A percentile compares a stretch with the other conserved stretches of the same genome.
phyloP scores from a whole-genome alignment of 441 rosid genomes.

The Gossypium aridum region DNA sequence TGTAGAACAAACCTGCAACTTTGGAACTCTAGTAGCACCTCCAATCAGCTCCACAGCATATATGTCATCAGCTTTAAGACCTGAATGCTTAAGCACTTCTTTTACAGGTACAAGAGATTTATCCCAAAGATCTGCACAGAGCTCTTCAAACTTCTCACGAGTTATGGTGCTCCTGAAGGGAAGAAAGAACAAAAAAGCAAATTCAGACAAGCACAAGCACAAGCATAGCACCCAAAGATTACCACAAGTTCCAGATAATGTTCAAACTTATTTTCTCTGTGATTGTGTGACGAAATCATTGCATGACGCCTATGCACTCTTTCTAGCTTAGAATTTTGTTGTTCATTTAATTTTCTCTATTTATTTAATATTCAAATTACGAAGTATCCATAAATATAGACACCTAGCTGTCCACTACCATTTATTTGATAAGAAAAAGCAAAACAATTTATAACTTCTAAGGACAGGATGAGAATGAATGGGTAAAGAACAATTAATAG shows the following conservation, averaged over 20 bases:
- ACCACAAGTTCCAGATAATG: not conserved
- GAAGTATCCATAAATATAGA: not conserved
- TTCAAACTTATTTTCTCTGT: not conserved
- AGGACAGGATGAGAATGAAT: not conserved
- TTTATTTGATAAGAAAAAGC: not conserved
- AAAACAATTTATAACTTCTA: not conserved
- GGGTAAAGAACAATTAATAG: not conserved
- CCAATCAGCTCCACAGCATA: constrained; percentile 90
- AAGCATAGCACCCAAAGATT: not conserved
- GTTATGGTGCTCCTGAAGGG: constrained; percentile 75
- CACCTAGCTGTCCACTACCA: not conserved
- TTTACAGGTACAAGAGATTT: constrained; percentile 69
- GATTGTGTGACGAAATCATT: not conserved
- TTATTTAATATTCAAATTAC: not conserved
- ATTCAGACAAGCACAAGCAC: not conserved
- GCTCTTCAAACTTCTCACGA: constrained; percentile 94
- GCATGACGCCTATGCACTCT: not conserved
- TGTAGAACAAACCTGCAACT: constrained; percentile 71
- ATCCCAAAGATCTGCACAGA: constrained; percentile 90
- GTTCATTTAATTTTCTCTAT: not conserved
- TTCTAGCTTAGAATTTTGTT: not conserved
- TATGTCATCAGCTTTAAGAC: constrained; percentile 63
- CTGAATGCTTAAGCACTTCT: constrained; percentile 74
- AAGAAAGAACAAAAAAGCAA: constrained; percentile 1
- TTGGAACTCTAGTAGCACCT: constrained; percentile 97